Evolutionary conservation across 129 eudicot genomes (phyloP).

Genomic region (Saposhnikovia divaricata): DNA sequence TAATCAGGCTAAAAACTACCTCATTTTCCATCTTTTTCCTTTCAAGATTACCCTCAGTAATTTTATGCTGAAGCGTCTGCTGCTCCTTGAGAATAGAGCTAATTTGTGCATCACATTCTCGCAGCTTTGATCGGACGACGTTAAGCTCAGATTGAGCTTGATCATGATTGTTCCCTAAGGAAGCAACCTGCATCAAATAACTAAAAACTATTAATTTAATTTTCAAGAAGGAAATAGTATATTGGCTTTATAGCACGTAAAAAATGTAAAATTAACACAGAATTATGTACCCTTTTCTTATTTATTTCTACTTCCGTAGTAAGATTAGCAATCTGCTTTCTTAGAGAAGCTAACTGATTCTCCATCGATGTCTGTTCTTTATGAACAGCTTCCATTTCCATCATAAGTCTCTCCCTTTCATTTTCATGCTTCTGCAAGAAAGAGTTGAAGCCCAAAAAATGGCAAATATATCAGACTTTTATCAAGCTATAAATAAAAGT

Average conservation of each 20-base stretch:
- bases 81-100: conserved; percentile 64
- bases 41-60: conserved; percentile 66
- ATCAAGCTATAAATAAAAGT: neutral
- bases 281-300: conserved; percentile 47
- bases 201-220: neutral
- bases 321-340: conserved; percentile 55
- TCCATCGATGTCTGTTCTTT: conserved; percentile 62
- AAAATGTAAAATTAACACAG: neutral
- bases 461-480: neutral
- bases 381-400: conserved; percentile 84
- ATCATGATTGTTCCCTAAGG: conserved; percentile 41
- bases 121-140: conserved; percentile 56
- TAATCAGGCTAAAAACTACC: conserved; percentile 31
- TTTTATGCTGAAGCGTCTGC: conserved; percentile 52
- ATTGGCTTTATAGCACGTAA: neutral
- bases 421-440: conserved; percentile 66
- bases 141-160: conserved; percentile 71
- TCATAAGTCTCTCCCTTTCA: conserved; percentile 74
- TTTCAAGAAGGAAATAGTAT: neutral
- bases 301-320: conserved; percentile 51
- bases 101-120: conserved; percentile 85
- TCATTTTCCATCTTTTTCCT: conserved; percentile 89
- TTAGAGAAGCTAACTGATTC: conserved; percentile 53
- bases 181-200: conserved; percentile 44
- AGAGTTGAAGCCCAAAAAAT: conserved; percentile 2